A percentile compares a stretch with the other conserved stretches of the same genome.
These are phyloP conservation scores for Saccharomycodes ludwigii DNA, from an alignment of 805 yeast genomes.

Conservation along the genomic window DNA sequence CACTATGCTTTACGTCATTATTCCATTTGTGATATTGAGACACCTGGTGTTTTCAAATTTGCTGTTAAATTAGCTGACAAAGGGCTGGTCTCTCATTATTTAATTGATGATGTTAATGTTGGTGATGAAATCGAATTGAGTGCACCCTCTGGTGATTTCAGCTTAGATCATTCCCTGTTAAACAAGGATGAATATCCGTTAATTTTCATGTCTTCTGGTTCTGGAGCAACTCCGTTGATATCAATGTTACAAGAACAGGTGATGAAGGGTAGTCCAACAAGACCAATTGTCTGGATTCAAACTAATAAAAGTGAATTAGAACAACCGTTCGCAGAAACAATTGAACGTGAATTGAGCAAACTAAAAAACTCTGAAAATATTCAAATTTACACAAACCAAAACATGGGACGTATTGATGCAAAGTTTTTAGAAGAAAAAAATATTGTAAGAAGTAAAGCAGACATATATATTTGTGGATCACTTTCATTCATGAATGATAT, in stretches of 20 bases:
- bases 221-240: conserved; percentile 55
- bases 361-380: conserved; percentile 9
- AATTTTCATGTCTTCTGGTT: conserved; percentile 46
- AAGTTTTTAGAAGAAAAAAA: conserved; percentile 13
- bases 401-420: conserved; percentile 15
- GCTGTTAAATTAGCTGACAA: conserved; percentile 37
- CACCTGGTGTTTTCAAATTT: conserved; percentile 36
- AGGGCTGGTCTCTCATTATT: conserved; percentile 39
- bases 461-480: conserved; percentile 23
- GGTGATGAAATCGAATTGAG: conserved; percentile 39
- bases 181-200: conserved; percentile 23
- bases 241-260: conserved; percentile 33
- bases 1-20: conserved; percentile 43
- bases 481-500: conserved; percentile 18
- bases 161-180: conserved; percentile 17
- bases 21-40: conserved; percentile 34
- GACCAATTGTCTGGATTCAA: conserved; percentile 23
- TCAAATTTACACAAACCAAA: conserved; percentile 14
- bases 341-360: conserved; percentile 13
- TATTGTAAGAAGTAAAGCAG: conserved; percentile 19
- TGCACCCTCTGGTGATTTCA: conserved; percentile 49
- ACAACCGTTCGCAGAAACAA: conserved; percentile 17
- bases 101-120: conserved; percentile 34
- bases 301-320: conserved; percentile 14
- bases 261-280: conserved; percentile 13